phyloP scores from a whole-genome alignment of 2,329 filamentous ascomycete genomes.

The Hypocrella siamensis region DNA sequence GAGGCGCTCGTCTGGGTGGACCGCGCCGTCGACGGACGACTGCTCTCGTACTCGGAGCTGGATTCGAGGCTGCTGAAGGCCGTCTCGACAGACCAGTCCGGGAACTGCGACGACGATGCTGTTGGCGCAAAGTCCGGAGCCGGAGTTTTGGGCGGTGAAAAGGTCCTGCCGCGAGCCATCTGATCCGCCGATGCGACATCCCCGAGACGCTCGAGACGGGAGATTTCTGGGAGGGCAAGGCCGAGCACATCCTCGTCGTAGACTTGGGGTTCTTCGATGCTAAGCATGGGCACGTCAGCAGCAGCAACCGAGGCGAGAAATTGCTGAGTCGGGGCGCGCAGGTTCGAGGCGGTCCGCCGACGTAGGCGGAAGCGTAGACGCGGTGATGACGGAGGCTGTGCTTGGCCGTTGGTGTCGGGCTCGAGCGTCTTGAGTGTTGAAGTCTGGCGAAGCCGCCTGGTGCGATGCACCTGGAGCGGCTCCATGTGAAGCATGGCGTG shows the following conservation, averaged over 20 bases:
- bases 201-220: conserved; percentile 18
- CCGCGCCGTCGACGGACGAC: conserved; percentile 42
- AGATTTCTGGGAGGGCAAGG: conserved; percentile 15
- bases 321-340: conserved; percentile 44
- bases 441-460: conserved; percentile 25
- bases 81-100: conserved; percentile 44
- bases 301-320: conserved; percentile 53
- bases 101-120: conserved; percentile 30
- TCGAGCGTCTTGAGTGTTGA: conserved; percentile 35
- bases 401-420: conserved; percentile 20
- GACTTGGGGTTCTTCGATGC: conserved; percentile 41
- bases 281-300: conserved; percentile 47
- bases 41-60: conserved; percentile 42
- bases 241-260: conserved; percentile 27
- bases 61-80: conserved; percentile 41
- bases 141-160: conserved; percentile 45
- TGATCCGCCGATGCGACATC: conserved; percentile 12
- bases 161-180: conserved; percentile 22
- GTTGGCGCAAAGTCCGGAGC: conserved; percentile 28
- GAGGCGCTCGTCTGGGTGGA: conserved; percentile 44
- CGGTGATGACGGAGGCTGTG: conserved; percentile 30
- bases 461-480: conserved; percentile 26
- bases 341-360: conserved; percentile 33
- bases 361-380: conserved; percentile 39
- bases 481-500: conserved; percentile 31